These are phyloP conservation scores for Colletotrichum lini DNA, from an alignment of 2,329 filamentous ascomycete genomes.

Conservation along the genomic window DNA sequence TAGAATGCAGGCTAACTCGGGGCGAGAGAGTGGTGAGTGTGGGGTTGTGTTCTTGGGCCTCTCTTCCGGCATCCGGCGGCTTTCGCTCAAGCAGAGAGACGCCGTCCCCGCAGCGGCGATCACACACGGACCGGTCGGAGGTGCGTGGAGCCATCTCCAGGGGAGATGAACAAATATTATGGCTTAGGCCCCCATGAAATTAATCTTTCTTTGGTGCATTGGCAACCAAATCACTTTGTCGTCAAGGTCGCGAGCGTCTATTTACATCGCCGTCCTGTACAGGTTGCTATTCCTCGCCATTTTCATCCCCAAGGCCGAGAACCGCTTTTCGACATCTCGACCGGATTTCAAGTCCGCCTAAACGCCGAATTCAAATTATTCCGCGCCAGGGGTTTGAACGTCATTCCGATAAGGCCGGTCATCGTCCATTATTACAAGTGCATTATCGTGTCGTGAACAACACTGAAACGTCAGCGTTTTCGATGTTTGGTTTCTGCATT, in stretches of 20 bases:
- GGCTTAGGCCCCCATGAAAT: slow-evolving; percentile 6
- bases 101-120: slow-evolving; percentile 29
- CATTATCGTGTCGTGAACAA: slow-evolving; percentile 11
- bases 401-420: background rate
- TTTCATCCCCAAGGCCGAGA: background rate
- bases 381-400: background rate
- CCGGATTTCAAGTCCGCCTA: background rate
- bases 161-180: background rate
- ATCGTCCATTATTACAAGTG: slow-evolving; percentile 1
- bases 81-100: background rate
- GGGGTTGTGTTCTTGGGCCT: background rate
- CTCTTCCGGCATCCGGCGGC: background rate
- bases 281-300: background rate
- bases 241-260: too few species aligned
- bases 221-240: background rate
- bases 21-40: background rate
- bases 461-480: slow-evolving; percentile 17
- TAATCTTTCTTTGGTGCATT: background rate
- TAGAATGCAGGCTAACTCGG: background rate
- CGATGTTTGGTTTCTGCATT: background rate
- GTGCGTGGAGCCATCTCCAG: slow-evolving; percentile 22
- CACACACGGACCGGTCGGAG: slow-evolving; percentile 36
- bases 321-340: background rate
- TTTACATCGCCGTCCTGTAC: slow-evolving; percentile 4
- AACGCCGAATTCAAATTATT: background rate